Evolutionary conservation across 1,139 yeast genomes (phyloP).

Genomic region (Candida sp.): DNA sequence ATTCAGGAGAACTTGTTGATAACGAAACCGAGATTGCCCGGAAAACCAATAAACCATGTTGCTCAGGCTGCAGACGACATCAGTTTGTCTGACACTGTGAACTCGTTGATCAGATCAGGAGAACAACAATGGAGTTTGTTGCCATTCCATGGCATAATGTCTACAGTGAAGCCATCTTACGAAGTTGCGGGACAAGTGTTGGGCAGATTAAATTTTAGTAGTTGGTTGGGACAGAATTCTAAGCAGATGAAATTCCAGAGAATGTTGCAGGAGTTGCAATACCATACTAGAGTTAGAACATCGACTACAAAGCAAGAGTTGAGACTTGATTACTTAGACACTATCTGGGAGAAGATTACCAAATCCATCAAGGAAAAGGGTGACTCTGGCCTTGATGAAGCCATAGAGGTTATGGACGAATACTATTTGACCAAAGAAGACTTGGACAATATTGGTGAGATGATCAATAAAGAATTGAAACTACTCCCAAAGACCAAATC

Average conservation of each 20-base stretch:
- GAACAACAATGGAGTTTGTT: slow-evolving; percentile 97
- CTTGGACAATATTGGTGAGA: slow-evolving; percentile 73
- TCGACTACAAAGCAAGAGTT: slow-evolving; percentile 79
- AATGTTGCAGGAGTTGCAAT: slow-evolving; percentile 83
- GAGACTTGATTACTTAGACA: slow-evolving; percentile 78
- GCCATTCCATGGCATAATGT: slow-evolving; percentile 91
- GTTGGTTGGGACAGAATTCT: slow-evolving; percentile 93
- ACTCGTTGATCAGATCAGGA: slow-evolving; percentile 80
- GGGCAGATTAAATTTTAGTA: slow-evolving; percentile 78
- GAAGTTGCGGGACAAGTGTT: slow-evolving; percentile 74
- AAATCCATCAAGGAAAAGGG: slow-evolving; percentile 59
- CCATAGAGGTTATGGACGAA: slow-evolving; percentile 75
- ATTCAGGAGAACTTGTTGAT: slow-evolving; percentile 89
- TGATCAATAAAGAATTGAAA: slow-evolving; percentile 47
- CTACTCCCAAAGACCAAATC: slow-evolving; percentile 79
- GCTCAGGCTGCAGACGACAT: slow-evolving; percentile 88
- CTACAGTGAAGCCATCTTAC: slow-evolving; percentile 83
- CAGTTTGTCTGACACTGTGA: slow-evolving; percentile 81
- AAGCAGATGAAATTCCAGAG: slow-evolving; percentile 81
- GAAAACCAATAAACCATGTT: slow-evolving; percentile 44
- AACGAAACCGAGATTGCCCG: slow-evolving; percentile 58
- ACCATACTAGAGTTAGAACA: slow-evolving; percentile 82
- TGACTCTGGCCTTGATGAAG: slow-evolving; percentile 65
- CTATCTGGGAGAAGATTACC: slow-evolving; percentile 57
- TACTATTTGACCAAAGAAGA: slow-evolving; percentile 90